Evolutionary conservation across 75 land plant species (phyloP).

Genomic region (Pinus tabuliformis): DNA sequence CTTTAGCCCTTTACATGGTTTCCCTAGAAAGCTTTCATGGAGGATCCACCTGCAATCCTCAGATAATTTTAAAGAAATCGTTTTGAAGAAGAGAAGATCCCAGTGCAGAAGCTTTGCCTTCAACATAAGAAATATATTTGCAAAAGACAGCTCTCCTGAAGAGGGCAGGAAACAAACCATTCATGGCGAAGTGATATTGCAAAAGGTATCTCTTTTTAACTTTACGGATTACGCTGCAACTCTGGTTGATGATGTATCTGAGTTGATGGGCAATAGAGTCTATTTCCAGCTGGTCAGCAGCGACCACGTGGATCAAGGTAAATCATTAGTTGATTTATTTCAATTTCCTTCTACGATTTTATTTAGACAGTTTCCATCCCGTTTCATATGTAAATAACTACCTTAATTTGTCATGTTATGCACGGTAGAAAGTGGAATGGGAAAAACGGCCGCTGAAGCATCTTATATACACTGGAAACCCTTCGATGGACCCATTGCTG

Average conservation of each 20-base stretch:
- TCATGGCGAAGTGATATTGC: background rate
- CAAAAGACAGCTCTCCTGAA: background rate
- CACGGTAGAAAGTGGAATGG: constrained; percentile 5
- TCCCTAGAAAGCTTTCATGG: background rate
- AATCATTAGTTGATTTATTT: no score
- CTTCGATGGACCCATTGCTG: constrained; percentile 1
- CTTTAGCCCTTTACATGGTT: background rate
- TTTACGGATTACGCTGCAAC: background rate
- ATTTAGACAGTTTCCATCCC: no score
- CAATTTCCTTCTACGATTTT: no score
- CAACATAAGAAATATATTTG: background rate
- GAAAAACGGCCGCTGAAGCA: constrained; percentile 3
- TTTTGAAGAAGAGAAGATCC: background rate
- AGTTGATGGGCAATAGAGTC: background rate
- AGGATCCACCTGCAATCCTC: background rate
- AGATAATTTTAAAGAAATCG: background rate
- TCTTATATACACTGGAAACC: constrained; percentile 3
- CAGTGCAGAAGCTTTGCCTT: background rate
- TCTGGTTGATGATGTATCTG: background rate
- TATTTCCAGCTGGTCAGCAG: background rate
- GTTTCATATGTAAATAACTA: no score
- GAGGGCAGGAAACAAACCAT: background rate
- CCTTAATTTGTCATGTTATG: no score
- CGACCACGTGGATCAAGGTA: background rate
- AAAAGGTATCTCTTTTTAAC: background rate